Percentiles rank a stretch among this genome's conserved stretches.
Conservation (phyloP, 2,329 filamentous ascomycete genomes). For the Paraphaeosphaeria minitans region DNA sequence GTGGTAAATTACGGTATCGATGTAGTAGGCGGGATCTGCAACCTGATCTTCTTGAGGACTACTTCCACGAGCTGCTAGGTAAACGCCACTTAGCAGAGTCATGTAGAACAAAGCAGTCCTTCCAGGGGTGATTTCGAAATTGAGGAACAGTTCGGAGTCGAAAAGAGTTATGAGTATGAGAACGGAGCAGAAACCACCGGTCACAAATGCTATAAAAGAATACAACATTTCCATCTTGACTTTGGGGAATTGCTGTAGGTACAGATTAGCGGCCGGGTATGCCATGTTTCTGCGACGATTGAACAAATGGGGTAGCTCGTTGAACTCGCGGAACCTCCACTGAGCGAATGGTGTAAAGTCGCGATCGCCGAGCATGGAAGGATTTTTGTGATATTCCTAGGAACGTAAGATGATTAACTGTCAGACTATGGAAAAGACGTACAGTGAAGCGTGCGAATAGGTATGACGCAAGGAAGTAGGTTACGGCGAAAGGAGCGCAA, state of each 20-base stretch:
- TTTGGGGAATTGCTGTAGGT: conserved; percentile 95
- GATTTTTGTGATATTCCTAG: conserved; percentile 94
- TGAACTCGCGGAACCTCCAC: conserved; percentile 99
- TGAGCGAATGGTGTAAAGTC: conserved; percentile 92
- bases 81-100: conserved; percentile 79
- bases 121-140: conserved; percentile 88
- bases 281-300: conserved; percentile 91
- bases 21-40: conserved; percentile 88
- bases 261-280: conserved; percentile 87
- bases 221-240: conserved; percentile 87
- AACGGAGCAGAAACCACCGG: conserved; percentile 84
- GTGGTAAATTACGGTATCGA: conserved; percentile 87
- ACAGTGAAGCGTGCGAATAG: conserved; percentile 95
- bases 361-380: conserved; percentile 81
- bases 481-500: conserved; percentile 83
- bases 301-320: conserved; percentile 92
- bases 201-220: conserved; percentile 83
- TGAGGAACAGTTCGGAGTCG: conserved; percentile 87
- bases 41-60: conserved; percentile 85
- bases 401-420: conserved; percentile 11
- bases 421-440: conserved; percentile 37
- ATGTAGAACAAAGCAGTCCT: conserved; percentile 91
- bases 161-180: conserved; percentile 83
- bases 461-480: conserved; percentile 85
- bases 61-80: conserved; percentile 80